Evolutionary conservation across 352 stramenopile species (phyloP), one percentile per base, ranked within the genome.

Genomic region (Phytopythium delawarense): DNA sequence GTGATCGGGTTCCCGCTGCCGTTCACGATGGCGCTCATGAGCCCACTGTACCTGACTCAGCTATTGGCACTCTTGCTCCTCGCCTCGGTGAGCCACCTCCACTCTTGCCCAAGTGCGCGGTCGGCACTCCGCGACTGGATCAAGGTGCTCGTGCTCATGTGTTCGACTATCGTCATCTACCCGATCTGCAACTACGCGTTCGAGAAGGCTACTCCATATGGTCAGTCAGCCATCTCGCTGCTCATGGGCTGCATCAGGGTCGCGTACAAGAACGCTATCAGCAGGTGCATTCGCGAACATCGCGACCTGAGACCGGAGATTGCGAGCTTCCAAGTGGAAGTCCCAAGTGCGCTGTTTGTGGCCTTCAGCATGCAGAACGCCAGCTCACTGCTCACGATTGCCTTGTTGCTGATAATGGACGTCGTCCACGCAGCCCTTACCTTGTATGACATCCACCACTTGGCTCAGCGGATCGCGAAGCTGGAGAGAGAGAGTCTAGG

Each of bases 351-450:
- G 16, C 28, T 71, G 8, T 74, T 74, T 37, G 52, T 71, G 9
- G 61, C 57, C 2, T 74, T 66, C 57, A 62, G 67, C 12, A 71
- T 74, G 59, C 67, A 71, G 16, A 74, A 66, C 21, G 64, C 64
- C 0, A 66, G 57, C 0, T 80, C 73, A 12, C 57, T 74, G 30
- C 55, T 34, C 32, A 81, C 65, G 4, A 79, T 61, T 6, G 11
- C 70, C 0, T 61, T 52, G 5, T 34, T 77, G 9, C 70, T 77
- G 11, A 37, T 28, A 1, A 59, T 77, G 16, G 70, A 79, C 42
- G 51, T 46, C 6, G 35, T 44, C 4, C 64, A 74, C 39, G 67
- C 67, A 56, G 23, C 48, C 6, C 37, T 48, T 6, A 62, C 57
- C 12, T 53, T 74, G 34, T 57, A 62, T 21, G 67, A 74, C 39